Evolutionary conservation across 768 basidiomycete species (phyloP).

Genomic region (Wakefieldia striispora): DNA sequence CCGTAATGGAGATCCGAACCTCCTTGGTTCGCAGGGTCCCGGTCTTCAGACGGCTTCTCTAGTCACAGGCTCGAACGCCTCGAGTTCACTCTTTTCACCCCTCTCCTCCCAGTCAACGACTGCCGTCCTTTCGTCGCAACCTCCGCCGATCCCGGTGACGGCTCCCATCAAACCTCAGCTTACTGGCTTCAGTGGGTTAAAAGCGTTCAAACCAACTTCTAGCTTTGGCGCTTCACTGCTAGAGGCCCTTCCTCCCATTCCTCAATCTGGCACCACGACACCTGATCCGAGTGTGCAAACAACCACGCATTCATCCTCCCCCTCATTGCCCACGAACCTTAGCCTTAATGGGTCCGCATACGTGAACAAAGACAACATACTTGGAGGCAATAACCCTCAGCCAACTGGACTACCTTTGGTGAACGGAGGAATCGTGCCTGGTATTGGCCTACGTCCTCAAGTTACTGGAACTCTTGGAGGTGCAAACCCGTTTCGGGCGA

Average conservation of each 20-base stretch:
- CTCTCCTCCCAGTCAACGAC: slow-evolving; percentile 54
- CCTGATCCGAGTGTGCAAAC: slow-evolving; percentile 33
- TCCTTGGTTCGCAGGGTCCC: slow-evolving; percentile 19
- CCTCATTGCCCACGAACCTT: slow-evolving; percentile 25
- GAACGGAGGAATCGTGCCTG: slow-evolving; percentile 33
- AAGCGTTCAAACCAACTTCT: slow-evolving; percentile 80
- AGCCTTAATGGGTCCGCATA: slow-evolving; percentile 10
- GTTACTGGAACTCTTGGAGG: slow-evolving; percentile 50
- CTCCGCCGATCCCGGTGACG: slow-evolving; percentile 35
- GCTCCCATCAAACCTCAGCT: slow-evolving; percentile 39
- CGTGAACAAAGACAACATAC: slow-evolving; percentile 13
- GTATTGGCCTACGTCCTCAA: slow-evolving; percentile 54
- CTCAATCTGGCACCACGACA: slow-evolving; percentile 52
- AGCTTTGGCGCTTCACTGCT: slow-evolving; percentile 76
- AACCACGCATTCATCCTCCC: slow-evolving; percentile 14
- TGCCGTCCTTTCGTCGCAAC: slow-evolving; percentile 31
- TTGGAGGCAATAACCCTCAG: slow-evolving; percentile 36
- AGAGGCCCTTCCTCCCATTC: slow-evolving; percentile 72
- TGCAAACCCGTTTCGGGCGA: slow-evolving; percentile 66
- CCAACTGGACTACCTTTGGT: slow-evolving; percentile 20
- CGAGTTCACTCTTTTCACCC: slow-evolving; percentile 45
- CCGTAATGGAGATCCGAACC: slow-evolving; percentile 5
- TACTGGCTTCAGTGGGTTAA: slow-evolving; percentile 60
- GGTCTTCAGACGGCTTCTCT: slow-evolving; percentile 37
- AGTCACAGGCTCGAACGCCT: slow-evolving; percentile 41